Evolutionary conservation across 2,329 filamentous ascomycete species (phyloP).

Genomic region (Talaromyces pinophilus): DNA sequence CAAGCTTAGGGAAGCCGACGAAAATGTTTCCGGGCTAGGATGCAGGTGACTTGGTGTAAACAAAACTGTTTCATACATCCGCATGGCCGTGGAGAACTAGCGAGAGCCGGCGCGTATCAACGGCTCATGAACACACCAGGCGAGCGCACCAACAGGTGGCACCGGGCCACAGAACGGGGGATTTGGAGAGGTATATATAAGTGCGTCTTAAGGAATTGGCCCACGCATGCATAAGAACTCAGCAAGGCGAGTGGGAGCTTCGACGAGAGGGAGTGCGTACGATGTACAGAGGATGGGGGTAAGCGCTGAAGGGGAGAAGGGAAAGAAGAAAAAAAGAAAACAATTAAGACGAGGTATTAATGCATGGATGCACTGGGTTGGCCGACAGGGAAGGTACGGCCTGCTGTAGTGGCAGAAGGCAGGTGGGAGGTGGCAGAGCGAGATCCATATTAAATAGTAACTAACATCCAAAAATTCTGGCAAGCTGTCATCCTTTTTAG

Average conservation of each 20-base stretch:
- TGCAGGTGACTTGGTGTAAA: conserved; percentile 8
- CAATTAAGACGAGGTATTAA: conserved; percentile 7
- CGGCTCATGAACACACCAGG: conserved; percentile 9
- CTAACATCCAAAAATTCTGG: not conserved
- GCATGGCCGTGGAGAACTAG: conserved; percentile 11
- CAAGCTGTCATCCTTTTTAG: not conserved
- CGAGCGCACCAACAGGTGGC: conserved; percentile 7
- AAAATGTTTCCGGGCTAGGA: not conserved
- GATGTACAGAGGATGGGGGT: not conserved
- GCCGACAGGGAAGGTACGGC: conserved; percentile 6
- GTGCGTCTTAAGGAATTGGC: not conserved
- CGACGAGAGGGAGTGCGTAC: not conserved
- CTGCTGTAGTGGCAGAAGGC: not conserved
- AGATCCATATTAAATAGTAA: conserved; percentile 10
- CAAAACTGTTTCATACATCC: not conserved
- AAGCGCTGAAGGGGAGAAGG: not conserved
- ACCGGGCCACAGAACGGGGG: conserved; percentile 4
- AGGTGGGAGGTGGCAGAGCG: not conserved
- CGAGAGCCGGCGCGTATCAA: conserved; percentile 15
- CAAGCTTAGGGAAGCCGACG: not conserved
- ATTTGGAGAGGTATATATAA: not conserved
- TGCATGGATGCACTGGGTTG: not conserved
- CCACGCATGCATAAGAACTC: not conserved
- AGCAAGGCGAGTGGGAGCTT: not conserved
- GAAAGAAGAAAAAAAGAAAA: conserved; percentile 3